phyloP scores from a whole-genome alignment of 1,284 basidiomycete species.

The Cutaneotrichosporon cavernicola region DNA sequence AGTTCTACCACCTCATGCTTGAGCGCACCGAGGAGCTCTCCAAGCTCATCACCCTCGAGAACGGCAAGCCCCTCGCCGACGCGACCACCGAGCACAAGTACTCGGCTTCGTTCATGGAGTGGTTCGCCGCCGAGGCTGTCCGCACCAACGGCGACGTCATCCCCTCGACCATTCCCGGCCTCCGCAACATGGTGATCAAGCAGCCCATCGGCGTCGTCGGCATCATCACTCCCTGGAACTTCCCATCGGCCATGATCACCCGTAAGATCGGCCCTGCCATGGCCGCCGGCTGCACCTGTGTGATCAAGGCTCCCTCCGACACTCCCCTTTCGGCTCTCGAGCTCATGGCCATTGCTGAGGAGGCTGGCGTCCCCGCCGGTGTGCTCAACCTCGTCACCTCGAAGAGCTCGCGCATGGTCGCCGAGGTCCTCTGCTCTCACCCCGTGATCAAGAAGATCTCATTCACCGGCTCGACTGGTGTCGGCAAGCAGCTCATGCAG shows the following conservation, averaged over 20 bases:
- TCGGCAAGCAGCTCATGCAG: slow-evolving; percentile 84
- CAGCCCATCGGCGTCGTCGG: slow-evolving; percentile 44
- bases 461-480: slow-evolving; percentile 86
- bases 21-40: slow-evolving; percentile 78
- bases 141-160: slow-evolving; percentile 67
- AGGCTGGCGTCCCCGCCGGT: slow-evolving; percentile 91
- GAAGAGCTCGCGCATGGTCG: slow-evolving; percentile 32
- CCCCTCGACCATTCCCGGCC: slow-evolving; percentile 66
- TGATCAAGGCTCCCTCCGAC: slow-evolving; percentile 92
- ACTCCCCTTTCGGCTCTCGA: slow-evolving; percentile 93
- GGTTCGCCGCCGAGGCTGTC: slow-evolving; percentile 74
- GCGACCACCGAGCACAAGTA: slow-evolving; percentile 76
- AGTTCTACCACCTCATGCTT: slow-evolving; percentile 69
- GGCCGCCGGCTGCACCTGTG: slow-evolving; percentile 89
- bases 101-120: slow-evolving; percentile 79
- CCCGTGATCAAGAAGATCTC: slow-evolving; percentile 67
- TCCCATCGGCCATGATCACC: slow-evolving; percentile 78
- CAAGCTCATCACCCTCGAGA: slow-evolving; percentile 81
- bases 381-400: slow-evolving; percentile 86
- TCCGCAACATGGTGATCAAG: slow-evolving; percentile 82
- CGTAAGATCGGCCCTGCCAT: slow-evolving; percentile 62
- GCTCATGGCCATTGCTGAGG: slow-evolving; percentile 62
- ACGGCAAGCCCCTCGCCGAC: slow-evolving; percentile 81
- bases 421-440: slow-evolving; percentile 43
- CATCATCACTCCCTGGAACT: slow-evolving; percentile 50